Evolutionary conservation across 208 protist species (phyloP), one percentile per base, ranked within the genome.

Genomic region (Trypanosomatidae sp.): DNA sequence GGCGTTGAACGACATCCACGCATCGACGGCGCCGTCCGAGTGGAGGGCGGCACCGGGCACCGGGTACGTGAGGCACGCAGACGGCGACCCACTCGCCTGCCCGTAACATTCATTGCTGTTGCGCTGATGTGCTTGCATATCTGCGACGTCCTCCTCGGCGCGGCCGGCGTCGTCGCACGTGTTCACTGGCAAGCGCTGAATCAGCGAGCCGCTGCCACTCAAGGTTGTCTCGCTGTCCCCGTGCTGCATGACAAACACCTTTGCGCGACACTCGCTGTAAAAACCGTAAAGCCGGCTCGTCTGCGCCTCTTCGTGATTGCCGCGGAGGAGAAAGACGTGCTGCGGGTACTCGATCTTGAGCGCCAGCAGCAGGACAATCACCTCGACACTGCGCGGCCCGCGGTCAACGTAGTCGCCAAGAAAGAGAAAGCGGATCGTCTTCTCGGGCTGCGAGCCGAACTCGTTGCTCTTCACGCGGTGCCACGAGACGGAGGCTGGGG

Each of bases 361-460:
- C 2, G 90, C 91, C 8, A 97, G 66, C 3, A 97, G 77, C 12
- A 96, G 88, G 13, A 93, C 67, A 53, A 97, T 91, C 0, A 93
- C 85, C 77, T 97, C 93, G 10, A 97, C 76, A 39, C 90, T 86
- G 49, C 89, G 82, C 56, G 91, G 82, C 0, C 98, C 98, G 59
- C 98, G 90, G 77, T 99, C 98, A 10, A 99, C 98, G 76, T 99
- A 99, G 78, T 99, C 98, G 46, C 98, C 98, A 53, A 99, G 90
- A 80, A 99, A 99, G n/a, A 99, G 84, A 77, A 98, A 97, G 17
- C 87, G 86, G 36, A 81, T 81, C 25, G 73, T 83, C 72, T 79
- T 81, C 39, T 50, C 64, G 2, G 62, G 19, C n/a, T 58, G 50
- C 9, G 30, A 62, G 41, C 0, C 13, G 15, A 73, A 64, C n/a